Evolutionary conservation across 805 yeast species (phyloP).

Genomic region (Candida taoyuanica): DNA sequence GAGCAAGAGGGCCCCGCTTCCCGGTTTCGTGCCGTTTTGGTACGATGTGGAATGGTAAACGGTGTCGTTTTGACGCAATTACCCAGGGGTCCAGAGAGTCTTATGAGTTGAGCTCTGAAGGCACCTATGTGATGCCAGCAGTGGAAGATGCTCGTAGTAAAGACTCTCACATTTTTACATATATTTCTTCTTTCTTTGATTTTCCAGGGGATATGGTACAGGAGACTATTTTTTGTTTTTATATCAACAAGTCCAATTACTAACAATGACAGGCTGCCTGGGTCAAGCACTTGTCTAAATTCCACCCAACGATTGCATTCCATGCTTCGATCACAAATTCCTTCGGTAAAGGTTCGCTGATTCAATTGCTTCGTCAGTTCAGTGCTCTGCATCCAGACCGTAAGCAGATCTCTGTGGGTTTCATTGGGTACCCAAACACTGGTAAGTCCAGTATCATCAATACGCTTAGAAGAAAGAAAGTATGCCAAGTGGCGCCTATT

Average conservation of each 20-base stretch:
- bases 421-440: conserved; percentile 97
- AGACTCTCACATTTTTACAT: conserved; percentile 57
- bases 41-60: conserved; percentile 25
- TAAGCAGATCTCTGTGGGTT: conserved; percentile 94
- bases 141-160: conserved; percentile 66
- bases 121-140: background rate
- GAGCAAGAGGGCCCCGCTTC: conserved; percentile 61
- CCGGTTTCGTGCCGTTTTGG: conserved; percentile 42
- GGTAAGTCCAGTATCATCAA: conserved; percentile 96
- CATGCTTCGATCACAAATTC: conserved; percentile 97
- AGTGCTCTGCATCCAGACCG: conserved; percentile 87
- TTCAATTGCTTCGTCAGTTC: conserved; percentile 89
- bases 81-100: conserved; percentile 27
- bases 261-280: conserved; percentile 78
- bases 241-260: conserved; percentile 9
- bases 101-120: conserved; percentile 76
- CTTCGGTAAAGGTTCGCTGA: conserved; percentile 94
- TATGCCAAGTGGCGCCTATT: conserved; percentile 94
- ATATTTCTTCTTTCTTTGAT: no score
- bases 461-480: conserved; percentile 90
- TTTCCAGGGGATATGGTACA: background rate
- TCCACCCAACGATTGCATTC: conserved; percentile 92
- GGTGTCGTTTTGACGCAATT: conserved; percentile 31
- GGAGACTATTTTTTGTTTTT: no score
- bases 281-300: conserved; percentile 92